Percentiles rank a stretch among this genome's conserved stretches.
These are phyloP conservation scores for Colletotrichum ledebouriae DNA, from an alignment of 2,329 filamentous ascomycete species.

Conservation along the genomic window DNA sequence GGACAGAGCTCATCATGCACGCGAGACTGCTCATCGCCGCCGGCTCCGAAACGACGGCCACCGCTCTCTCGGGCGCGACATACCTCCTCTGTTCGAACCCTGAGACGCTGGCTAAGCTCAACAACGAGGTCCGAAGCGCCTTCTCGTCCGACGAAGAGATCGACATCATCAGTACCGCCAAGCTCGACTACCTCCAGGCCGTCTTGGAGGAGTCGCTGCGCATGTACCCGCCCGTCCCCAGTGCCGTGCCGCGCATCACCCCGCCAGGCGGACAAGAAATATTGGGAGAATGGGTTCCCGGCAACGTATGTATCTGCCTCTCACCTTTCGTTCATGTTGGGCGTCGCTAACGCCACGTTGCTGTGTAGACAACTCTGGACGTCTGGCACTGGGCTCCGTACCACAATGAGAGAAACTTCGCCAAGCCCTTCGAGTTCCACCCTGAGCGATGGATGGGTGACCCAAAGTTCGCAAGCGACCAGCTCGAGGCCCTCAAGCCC, in stretches of 20 bases:
- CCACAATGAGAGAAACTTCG: conserved; percentile 59
- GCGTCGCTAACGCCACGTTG: background rate
- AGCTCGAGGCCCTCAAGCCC: conserved; percentile 32
- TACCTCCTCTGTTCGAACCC: conserved; percentile 52
- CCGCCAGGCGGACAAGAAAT: conserved; percentile 51
- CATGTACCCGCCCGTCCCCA: conserved; percentile 52
- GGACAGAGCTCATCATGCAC: conserved; percentile 44
- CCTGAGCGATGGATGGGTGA: conserved; percentile 59
- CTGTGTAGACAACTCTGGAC: conserved; percentile 55
- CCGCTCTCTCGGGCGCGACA: conserved; percentile 46
- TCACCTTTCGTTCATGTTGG: too few relatives aligned
- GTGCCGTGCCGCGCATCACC: conserved; percentile 47
- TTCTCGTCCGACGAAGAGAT: conserved; percentile 55
- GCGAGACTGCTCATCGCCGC: conserved; percentile 48
- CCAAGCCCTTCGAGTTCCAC: conserved; percentile 57
- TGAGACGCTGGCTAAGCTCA: conserved; percentile 48
- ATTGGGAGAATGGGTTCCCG: conserved; percentile 50
- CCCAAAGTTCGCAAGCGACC: conserved; percentile 30
- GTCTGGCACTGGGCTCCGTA: conserved; percentile 61
- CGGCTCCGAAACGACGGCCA: conserved; percentile 54
- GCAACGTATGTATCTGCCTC: conserved; percentile 47
- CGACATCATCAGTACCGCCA: conserved; percentile 47
- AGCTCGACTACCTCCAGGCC: conserved; percentile 57
- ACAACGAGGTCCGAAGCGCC: conserved; percentile 53
- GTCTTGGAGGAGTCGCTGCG: conserved; percentile 58